phyloP scores from a whole-genome alignment of 1,139 yeast genomes.

The Yamadazyma trypodendri region DNA sequence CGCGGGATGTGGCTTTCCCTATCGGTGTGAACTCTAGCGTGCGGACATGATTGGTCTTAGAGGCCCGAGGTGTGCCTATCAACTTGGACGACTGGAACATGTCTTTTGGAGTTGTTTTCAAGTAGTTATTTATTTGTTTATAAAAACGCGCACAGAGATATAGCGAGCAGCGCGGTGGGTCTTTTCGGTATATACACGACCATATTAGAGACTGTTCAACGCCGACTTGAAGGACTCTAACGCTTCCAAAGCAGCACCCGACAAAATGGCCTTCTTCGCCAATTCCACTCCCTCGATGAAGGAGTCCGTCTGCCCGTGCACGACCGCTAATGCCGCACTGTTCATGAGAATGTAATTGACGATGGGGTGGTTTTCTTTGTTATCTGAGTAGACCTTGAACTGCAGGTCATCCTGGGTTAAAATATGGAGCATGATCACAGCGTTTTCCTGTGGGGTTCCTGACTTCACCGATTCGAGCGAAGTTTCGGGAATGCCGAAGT shows the following conservation, averaged over 20 bases:
- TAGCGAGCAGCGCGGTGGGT: not conserved
- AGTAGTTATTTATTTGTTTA: not conserved
- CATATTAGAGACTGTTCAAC: constrained; percentile 1
- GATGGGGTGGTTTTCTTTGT: constrained; percentile 52
- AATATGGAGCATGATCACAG: constrained; percentile 56
- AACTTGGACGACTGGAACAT: constrained; percentile 12
- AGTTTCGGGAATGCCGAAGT: constrained; percentile 82
- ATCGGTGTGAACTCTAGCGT: constrained; percentile 45
- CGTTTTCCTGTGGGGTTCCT: constrained; percentile 87
- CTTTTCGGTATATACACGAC: not conserved
- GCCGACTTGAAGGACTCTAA: constrained; percentile 52
- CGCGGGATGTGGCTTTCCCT: constrained; percentile 19
- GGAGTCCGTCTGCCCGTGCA: constrained; percentile 62
- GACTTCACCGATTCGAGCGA: constrained; percentile 65
- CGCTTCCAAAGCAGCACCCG: constrained; percentile 65
- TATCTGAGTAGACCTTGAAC: constrained; percentile 28
- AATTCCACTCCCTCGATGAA: constrained; percentile 78
- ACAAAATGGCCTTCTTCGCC: constrained; percentile 65
- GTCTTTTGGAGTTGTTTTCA: not conserved
- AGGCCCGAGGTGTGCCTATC: constrained; percentile 29
- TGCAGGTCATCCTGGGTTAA: constrained; percentile 51
- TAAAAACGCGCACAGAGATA: not conserved
- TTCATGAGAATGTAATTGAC: constrained; percentile 87
- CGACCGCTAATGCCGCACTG: constrained; percentile 81
- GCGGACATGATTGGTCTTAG: constrained; percentile 9